phyloP scores from a whole-genome alignment of 176 grass and related monocot genomes.

The Oryza rufipogon region DNA sequence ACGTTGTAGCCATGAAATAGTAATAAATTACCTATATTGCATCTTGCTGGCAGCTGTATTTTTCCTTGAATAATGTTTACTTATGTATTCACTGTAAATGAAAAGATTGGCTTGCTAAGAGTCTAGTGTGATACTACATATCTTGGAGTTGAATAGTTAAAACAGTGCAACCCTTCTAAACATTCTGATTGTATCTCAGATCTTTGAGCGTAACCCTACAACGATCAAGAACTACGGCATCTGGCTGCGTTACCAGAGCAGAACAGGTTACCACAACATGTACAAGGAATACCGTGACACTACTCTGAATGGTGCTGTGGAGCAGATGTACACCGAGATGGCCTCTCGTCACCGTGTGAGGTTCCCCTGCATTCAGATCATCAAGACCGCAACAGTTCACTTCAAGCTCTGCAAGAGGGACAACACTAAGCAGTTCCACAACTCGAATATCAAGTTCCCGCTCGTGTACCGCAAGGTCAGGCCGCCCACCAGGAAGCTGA shows the following conservation, averaged over 20 bases:
- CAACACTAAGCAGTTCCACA: constrained; percentile 94
- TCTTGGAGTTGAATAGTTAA: too few species aligned
- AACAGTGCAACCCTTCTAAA: background rate
- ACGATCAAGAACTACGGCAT: constrained; percentile 95
- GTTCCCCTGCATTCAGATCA: constrained; percentile 85
- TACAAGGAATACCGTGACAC: constrained; percentile 97
- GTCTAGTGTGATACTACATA: background rate
- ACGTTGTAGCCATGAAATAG: background rate
- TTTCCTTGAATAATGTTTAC: too few species aligned
- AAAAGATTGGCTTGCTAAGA: background rate
- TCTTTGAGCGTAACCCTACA: constrained; percentile 85
- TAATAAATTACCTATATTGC: too few species aligned
- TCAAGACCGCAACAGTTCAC: constrained; percentile 79
- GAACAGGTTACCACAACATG: constrained; percentile 97
- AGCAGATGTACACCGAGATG: constrained; percentile 96
- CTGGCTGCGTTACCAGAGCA: constrained; percentile 90
- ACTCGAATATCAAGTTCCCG: constrained; percentile 72
- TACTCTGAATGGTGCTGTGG: constrained; percentile 75
- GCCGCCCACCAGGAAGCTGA: constrained; percentile 79
- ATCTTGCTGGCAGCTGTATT: too few species aligned
- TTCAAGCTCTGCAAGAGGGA: constrained; percentile 96
- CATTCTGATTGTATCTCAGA: constrained; percentile 36
- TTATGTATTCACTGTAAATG: background rate
- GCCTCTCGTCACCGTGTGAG: constrained; percentile 87
- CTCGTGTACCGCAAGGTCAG: constrained; percentile 83